Evolutionary conservation across 1,284 basidiomycete genomes (phyloP).

Genomic region (Mycena citricolor): DNA sequence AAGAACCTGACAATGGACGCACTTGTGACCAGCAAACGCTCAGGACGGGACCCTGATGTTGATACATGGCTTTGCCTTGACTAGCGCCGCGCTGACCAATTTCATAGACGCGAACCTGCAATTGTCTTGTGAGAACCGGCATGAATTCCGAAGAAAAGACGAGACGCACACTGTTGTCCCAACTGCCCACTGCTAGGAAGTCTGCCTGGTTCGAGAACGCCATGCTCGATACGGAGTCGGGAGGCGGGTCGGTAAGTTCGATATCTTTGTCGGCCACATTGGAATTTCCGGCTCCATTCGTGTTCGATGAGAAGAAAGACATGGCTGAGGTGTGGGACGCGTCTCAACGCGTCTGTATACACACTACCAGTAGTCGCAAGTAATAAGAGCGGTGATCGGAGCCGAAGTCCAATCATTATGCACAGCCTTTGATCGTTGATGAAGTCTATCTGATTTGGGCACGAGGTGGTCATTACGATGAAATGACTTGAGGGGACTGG

Average conservation of each 20-base stretch:
- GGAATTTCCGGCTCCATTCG: slow-evolving; percentile 30
- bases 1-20: slow-evolving; percentile 19
- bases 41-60: slow-evolving; percentile 81
- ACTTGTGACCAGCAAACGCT: slow-evolving; percentile 83
- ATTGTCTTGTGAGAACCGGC: too few species aligned
- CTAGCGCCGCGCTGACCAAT: slow-evolving; percentile 56
- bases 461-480: too few species aligned
- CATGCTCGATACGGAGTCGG: slow-evolving; percentile 73
- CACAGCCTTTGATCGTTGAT: too few species aligned
- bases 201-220: slow-evolving; percentile 51
- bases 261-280: slow-evolving; percentile 61
- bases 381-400: too few species aligned
- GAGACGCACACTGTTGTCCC: slow-evolving; percentile 71
- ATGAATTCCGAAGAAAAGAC: slow-evolving; percentile 3
- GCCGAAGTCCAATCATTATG: too few species aligned
- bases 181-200: slow-evolving; percentile 74
- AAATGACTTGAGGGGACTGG: too few species aligned
- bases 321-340: too few species aligned
- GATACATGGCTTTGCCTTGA: slow-evolving; percentile 81
- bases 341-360: too few species aligned
- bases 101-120: slow-evolving; percentile 63
- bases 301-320: slow-evolving; percentile 42
- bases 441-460: too few species aligned
- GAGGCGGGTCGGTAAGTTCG: slow-evolving; percentile 71
- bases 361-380: too few species aligned